Percentiles rank a stretch among this genome's conserved stretches.
phyloP scores from a whole-genome alignment of 768 basidiomycete species.

The Sarcomyxa edulis region DNA sequence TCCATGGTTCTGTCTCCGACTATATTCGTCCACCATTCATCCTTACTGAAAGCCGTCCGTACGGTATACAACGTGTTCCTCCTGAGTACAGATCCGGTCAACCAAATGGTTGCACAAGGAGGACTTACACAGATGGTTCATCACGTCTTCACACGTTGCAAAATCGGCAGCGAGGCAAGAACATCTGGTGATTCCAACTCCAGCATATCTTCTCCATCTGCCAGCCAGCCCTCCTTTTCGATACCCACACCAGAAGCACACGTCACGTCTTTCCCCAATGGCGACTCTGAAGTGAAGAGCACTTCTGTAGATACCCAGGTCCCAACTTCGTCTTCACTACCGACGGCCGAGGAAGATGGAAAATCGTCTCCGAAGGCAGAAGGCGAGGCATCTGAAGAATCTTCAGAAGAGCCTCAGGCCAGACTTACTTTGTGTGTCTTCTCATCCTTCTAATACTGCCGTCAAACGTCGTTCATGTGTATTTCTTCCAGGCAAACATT shows the following conservation, averaged over 20 bases:
- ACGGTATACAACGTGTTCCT: conserved; percentile 99
- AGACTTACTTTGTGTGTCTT: conserved; percentile 2
- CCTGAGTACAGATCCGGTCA: conserved; percentile 82
- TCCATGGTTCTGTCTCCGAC: conserved; percentile 84
- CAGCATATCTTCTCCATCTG: conserved; percentile 6
- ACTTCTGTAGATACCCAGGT: too few relatives aligned
- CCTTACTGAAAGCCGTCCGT: conserved; percentile 90
- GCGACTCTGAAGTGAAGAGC: neutral
- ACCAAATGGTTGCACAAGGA: conserved; percentile 98
- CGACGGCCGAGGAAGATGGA: too few relatives aligned
- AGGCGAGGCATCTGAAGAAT: conserved; percentile 3
- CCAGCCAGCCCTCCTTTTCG: conserved; percentile 10
- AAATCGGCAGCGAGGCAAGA: conserved; percentile 24
- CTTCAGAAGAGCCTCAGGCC: neutral
- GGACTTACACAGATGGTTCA: conserved; percentile 98
- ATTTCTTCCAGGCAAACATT: conserved; percentile 26
- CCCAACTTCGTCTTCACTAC: too few relatives aligned
- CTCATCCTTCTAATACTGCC: neutral
- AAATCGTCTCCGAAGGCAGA: neutral
- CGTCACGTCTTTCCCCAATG: neutral
- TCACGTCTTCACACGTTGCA: conserved; percentile 87
- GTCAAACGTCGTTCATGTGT: conserved; percentile 4
- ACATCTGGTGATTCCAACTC: conserved; percentile 7
- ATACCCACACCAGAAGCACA: conserved; percentile 6
- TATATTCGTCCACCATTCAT: conserved; percentile 90